Evolutionary conservation across 192 early-diverging fungal species (phyloP).

Genomic region (Rhizoclosmatium globosum): DNA sequence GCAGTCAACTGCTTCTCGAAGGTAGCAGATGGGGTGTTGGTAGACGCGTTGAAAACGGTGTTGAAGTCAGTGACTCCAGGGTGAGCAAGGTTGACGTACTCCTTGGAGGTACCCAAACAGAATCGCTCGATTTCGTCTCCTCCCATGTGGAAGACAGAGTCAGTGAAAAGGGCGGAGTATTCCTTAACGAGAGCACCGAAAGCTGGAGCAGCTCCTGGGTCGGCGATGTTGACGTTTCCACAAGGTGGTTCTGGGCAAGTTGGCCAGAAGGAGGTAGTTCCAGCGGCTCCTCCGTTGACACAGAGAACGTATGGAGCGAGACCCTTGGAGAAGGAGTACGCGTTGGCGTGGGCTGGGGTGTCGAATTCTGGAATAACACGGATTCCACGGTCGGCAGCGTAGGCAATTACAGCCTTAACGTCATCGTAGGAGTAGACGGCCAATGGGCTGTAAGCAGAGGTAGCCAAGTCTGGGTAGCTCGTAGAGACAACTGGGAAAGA

Average conservation of each 20-base stretch:
- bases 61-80: not conserved
- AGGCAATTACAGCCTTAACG: constrained; percentile 73
- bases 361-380: constrained; percentile 94
- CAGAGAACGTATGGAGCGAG: not conserved
- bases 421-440: constrained; percentile 79
- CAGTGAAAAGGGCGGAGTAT: constrained; percentile 70
- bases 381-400: constrained; percentile 77
- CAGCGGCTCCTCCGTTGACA: not conserved
- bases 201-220: constrained; percentile 64
- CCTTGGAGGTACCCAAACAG: constrained; percentile 7
- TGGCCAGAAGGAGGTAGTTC: not conserved
- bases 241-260: constrained; percentile 69
- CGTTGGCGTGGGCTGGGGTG: constrained; percentile 12
- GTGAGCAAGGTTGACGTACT: constrained; percentile 1
- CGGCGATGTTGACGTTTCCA: constrained; percentile 72
- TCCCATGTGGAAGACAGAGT: constrained; percentile 78
- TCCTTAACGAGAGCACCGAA: constrained; percentile 72
- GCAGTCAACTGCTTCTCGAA: not conserved
- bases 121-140: constrained; percentile 38
- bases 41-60: not conserved
- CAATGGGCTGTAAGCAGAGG: constrained; percentile 16
- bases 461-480: constrained; percentile 6
- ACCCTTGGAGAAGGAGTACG: not conserved
- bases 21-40: not conserved
- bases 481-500: constrained; percentile 24